Conservation (phyloP, 2,329 filamentous ascomycete species). For the Zasmidium cellare region DNA sequence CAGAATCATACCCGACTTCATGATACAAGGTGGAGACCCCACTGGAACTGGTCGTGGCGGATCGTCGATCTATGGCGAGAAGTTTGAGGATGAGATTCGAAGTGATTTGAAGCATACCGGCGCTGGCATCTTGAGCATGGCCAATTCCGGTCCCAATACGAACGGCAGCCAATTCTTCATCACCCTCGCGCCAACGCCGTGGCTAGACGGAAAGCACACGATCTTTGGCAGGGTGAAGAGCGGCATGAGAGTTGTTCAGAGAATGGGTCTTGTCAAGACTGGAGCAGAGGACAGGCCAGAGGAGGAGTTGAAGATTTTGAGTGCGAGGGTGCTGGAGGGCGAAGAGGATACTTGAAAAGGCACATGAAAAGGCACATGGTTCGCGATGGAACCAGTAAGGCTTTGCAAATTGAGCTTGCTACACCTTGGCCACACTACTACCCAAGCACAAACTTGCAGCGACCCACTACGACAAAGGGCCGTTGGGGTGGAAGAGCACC, state of each 20-base stretch:
- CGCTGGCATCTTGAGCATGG: slow-evolving; percentile 92
- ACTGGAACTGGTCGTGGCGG: slow-evolving; percentile 92
- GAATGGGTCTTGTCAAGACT: slow-evolving; percentile 86
- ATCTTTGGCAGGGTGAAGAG: slow-evolving; percentile 90
- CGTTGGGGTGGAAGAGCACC: slow-evolving; percentile 67
- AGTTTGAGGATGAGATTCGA: slow-evolving; percentile 90
- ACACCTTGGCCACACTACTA: background rate
- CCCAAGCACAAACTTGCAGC: too few species aligned
- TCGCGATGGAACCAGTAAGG: background rate
- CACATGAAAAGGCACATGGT: slow-evolving; percentile 4
- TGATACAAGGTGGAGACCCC: slow-evolving; percentile 84
- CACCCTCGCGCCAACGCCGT: slow-evolving; percentile 89
- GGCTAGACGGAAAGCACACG: slow-evolving; percentile 95
- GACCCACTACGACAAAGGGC: slow-evolving; percentile 34
- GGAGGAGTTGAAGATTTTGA: slow-evolving; percentile 78
- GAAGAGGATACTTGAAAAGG: slow-evolving; percentile 54
- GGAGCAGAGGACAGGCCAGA: slow-evolving; percentile 76
- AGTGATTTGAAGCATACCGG: slow-evolving; percentile 82
- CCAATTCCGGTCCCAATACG: slow-evolving; percentile 87
- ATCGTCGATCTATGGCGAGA: slow-evolving; percentile 84
- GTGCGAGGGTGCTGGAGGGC: slow-evolving; percentile 69
- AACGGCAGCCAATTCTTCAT: slow-evolving; percentile 97
- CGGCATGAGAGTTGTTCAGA: slow-evolving; percentile 79
- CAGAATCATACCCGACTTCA: slow-evolving; percentile 92
- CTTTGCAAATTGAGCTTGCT: background rate